These are phyloP conservation scores for Tuber indicum DNA, from an alignment of 495 filamentous ascomycete species.

Conservation along the genomic window DNA sequence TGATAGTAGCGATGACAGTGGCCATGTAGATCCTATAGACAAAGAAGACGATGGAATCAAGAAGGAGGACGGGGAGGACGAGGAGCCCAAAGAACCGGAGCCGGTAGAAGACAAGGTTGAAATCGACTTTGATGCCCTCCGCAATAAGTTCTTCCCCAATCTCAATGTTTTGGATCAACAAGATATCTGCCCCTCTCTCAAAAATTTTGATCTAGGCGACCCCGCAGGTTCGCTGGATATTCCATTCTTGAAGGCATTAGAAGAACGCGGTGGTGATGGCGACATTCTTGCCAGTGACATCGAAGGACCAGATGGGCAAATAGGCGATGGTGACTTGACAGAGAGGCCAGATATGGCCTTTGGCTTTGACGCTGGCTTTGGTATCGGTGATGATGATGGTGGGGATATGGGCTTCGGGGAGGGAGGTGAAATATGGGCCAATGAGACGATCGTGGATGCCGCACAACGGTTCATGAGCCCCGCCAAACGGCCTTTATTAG, in stretches of 20 bases:
- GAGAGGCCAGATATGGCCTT: slow-evolving; percentile 44
- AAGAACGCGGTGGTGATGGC: slow-evolving; percentile 71
- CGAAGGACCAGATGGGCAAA: slow-evolving; percentile 55
- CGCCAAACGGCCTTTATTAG: slow-evolving; percentile 38
- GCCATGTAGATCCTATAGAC: slow-evolving; percentile 22
- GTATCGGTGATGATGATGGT: slow-evolving; percentile 43
- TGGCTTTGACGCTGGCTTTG: slow-evolving; percentile 62
- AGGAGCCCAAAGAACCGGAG: slow-evolving; percentile 40
- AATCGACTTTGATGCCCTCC: slow-evolving; percentile 70
- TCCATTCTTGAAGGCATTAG: slow-evolving; percentile 81
- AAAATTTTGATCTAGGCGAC: slow-evolving; percentile 84
- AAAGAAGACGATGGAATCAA: slow-evolving; percentile 48
- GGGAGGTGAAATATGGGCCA: slow-evolving; percentile 64
- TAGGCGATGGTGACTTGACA: slow-evolving; percentile 50
- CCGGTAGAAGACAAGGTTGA: slow-evolving; percentile 51
- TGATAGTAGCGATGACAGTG: slow-evolving; percentile 86
- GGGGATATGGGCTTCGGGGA: slow-evolving; percentile 59
- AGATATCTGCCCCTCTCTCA: slow-evolving; percentile 91
- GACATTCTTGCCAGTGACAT: slow-evolving; percentile 43
- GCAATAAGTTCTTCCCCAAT: slow-evolving; percentile 78
- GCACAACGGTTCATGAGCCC: slow-evolving; percentile 43
- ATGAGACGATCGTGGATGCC: slow-evolving; percentile 53
- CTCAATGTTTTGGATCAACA: slow-evolving; percentile 67
- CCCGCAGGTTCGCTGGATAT: slow-evolving; percentile 77
- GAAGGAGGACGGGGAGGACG: slow-evolving; percentile 42